Evolutionary conservation across 495 filamentous ascomycete species (phyloP).

Genomic region (Aspergillus homomorphus): DNA sequence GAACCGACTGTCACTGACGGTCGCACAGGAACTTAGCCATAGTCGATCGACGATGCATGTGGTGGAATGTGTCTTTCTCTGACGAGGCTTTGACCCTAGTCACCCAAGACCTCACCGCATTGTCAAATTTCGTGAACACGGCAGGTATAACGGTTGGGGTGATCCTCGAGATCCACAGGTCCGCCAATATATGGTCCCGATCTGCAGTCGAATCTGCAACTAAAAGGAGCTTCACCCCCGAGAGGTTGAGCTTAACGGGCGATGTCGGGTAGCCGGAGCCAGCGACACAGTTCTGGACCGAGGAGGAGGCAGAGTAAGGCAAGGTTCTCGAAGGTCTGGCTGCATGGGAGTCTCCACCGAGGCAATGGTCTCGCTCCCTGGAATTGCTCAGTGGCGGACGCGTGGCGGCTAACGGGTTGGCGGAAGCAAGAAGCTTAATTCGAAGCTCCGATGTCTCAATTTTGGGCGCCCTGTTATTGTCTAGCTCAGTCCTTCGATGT

Average conservation of each 20-base stretch:
- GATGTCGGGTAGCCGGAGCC: neutral
- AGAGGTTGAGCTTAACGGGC: neutral
- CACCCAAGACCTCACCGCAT: neutral
- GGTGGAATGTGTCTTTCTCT: neutral
- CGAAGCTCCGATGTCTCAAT: neutral
- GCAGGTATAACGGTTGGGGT: neutral
- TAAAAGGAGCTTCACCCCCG: neutral
- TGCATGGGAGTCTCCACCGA: neutral
- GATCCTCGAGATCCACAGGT: constrained; percentile 1
- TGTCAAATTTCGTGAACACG: neutral
- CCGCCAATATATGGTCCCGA: constrained; percentile 4
- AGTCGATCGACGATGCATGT: neutral
- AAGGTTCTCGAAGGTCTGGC: neutral
- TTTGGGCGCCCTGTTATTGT: neutral
- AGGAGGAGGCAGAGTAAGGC: neutral
- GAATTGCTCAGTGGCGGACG: neutral
- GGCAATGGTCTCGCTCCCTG: neutral
- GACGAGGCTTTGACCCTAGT: neutral
- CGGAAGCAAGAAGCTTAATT: neutral
- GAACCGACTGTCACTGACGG: neutral
- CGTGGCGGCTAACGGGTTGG: neutral
- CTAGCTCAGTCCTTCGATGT: neutral
- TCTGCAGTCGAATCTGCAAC: neutral
- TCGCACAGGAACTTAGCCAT: neutral
- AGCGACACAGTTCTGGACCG: neutral